Conservation (phyloP, 2,329 filamentous ascomycete genomes). For the Bipolaris gigantea region DNA sequence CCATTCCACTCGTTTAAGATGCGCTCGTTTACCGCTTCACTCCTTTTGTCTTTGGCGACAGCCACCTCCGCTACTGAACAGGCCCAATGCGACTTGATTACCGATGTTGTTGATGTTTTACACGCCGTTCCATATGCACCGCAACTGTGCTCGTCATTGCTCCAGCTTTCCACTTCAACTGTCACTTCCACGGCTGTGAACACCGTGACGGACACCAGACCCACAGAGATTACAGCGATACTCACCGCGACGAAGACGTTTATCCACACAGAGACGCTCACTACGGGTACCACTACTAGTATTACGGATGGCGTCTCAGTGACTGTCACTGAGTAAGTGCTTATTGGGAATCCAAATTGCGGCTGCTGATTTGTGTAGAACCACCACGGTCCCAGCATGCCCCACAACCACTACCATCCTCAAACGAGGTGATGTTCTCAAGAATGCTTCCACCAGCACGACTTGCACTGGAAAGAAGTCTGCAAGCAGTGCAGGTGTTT, state of each 20-base stretch:
- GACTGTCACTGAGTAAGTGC: background rate
- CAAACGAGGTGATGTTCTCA: background rate
- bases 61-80: background rate
- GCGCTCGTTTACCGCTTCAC: background rate
- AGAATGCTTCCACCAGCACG: background rate
- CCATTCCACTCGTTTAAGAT: background rate
- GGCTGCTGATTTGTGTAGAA: background rate
- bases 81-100: background rate
- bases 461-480: background rate
- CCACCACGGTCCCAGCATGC: background rate
- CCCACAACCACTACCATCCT: background rate
- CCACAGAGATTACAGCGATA: background rate
- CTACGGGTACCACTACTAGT: background rate
- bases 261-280: background rate
- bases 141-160: background rate
- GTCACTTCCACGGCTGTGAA: background rate
- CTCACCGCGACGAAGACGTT: background rate
- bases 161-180: background rate
- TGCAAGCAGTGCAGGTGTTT: background rate
- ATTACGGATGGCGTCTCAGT: background rate
- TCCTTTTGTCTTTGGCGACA: constrained; percentile 1
- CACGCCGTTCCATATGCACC: background rate
- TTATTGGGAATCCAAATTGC: too few relatives aligned
- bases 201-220: background rate
- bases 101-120: background rate